phyloP scores from a whole-genome alignment of 129 eudicot species.

The Rutidosis leptorrhynchoides region DNA sequence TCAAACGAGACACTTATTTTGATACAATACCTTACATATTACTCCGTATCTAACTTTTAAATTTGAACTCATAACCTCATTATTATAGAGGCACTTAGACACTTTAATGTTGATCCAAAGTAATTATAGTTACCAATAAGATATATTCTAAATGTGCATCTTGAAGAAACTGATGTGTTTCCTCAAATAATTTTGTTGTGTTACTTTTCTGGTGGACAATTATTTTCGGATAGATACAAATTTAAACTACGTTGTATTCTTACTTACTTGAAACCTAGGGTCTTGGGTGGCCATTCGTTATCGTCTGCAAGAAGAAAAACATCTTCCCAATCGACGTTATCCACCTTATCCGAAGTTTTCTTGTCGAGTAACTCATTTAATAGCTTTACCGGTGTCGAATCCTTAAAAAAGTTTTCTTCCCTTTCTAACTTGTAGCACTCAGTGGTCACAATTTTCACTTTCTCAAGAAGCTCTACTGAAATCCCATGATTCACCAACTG shows the following conservation, averaged over 20 bases:
- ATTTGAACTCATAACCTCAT: no score
- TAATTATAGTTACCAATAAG: neutral
- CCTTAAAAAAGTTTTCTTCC: conserved; percentile 53
- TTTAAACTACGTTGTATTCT: neutral
- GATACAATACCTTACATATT: no score
- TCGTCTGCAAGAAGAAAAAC: conserved; percentile 59
- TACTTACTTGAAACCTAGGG: conserved; percentile 67
- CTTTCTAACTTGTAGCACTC: conserved; percentile 75
- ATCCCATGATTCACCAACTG: conserved; percentile 72
- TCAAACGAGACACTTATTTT: no score
- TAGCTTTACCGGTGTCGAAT: conserved; percentile 49
- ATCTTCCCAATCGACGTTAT: conserved; percentile 78
- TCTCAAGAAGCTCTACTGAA: conserved; percentile 63
- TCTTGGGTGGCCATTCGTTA: conserved; percentile 70
- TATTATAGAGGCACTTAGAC: no score
- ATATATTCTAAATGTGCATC: no score
- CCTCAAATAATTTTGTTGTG: neutral
- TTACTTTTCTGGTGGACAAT: neutral
- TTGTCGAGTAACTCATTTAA: conserved; percentile 59
- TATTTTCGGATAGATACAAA: neutral
- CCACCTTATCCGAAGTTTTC: conserved; percentile 42
- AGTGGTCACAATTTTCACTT: conserved; percentile 65
- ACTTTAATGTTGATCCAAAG: no score
- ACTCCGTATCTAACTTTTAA: no score
- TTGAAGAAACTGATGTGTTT: no score